Conservation (phyloP, 768 basidiomycete species). For the Pleurotus pulmonarius region DNA sequence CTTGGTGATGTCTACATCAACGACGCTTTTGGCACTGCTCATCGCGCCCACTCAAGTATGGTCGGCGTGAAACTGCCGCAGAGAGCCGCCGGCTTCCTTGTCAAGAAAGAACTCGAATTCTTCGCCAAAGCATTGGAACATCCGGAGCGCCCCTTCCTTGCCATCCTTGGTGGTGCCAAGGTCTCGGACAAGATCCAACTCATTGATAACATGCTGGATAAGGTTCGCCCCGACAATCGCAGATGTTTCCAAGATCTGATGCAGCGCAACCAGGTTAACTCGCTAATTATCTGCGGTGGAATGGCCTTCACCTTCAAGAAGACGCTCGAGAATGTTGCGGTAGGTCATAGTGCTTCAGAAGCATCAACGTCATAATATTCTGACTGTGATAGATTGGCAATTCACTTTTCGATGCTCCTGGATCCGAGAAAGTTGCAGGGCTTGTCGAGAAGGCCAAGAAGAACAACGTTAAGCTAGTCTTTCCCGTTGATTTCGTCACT, state of each 20-base stretch:
- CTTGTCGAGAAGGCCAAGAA: constrained; percentile 90
- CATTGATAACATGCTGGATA: constrained; percentile 98
- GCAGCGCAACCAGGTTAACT: constrained; percentile 64
- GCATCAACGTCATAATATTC: constrained; percentile 2
- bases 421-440: constrained; percentile 77
- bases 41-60: constrained; percentile 98
- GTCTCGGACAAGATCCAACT: constrained; percentile 98
- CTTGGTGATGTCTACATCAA: constrained; percentile 98
- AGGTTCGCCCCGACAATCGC: constrained; percentile 42
- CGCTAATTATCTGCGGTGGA: constrained; percentile 93
- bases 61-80: constrained; percentile 92
- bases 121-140: constrained; percentile 96
- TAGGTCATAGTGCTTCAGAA: not conserved
- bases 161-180: constrained; percentile 97
- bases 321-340: constrained; percentile 69
- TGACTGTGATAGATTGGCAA: constrained; percentile 70
- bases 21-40: constrained; percentile 98
- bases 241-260: too few relatives aligned
- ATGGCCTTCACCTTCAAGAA: constrained; percentile 99
- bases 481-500: constrained; percentile 92
- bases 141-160: constrained; percentile 94
- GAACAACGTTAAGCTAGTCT: constrained; percentile 90
- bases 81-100: constrained; percentile 91
- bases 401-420: constrained; percentile 89
- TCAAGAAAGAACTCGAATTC: constrained; percentile 98